Evolutionary conservation across 2,329 filamentous ascomycete species (phyloP).

Genomic region (Cordyceps cateniannulata): DNA sequence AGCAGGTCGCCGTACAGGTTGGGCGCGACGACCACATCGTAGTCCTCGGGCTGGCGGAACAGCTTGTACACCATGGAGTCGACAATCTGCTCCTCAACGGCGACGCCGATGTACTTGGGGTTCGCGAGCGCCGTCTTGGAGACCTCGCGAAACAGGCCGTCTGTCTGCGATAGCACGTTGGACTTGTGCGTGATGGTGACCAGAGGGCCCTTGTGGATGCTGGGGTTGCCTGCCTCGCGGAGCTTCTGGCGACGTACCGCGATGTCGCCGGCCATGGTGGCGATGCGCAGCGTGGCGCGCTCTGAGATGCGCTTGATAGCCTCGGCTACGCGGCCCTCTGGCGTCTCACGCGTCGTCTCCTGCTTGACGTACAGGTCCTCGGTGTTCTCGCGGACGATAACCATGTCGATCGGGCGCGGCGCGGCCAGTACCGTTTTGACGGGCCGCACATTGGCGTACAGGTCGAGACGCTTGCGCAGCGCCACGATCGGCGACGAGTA

Average conservation of each 20-base stretch:
- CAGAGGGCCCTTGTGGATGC: constrained; percentile 58
- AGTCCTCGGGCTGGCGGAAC: constrained; percentile 88
- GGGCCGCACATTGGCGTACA: constrained; percentile 95
- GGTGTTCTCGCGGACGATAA: constrained; percentile 98
- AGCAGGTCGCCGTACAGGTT: constrained; percentile 98
- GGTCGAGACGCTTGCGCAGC: constrained; percentile 86
- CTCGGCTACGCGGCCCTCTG: constrained; percentile 79
- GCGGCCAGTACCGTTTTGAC: constrained; percentile 75
- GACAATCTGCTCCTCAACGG: constrained; percentile 94
- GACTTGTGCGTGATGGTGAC: constrained; percentile 98
- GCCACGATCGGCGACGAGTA: constrained; percentile 97
- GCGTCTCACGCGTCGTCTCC: constrained; percentile 72
- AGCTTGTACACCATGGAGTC: constrained; percentile 99
- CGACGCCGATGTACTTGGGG: constrained; percentile 55
- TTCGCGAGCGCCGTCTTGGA: constrained; percentile 66
- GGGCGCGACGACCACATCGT: constrained; percentile 96
- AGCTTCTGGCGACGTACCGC: constrained; percentile 80
- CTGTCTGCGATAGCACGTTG: constrained; percentile 93
- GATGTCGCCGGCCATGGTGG: constrained; percentile 90
- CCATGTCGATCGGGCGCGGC: constrained; percentile 73
- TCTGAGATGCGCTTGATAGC: constrained; percentile 96
- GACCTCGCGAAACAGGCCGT: constrained; percentile 86
- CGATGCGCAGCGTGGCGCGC: constrained; percentile 77
- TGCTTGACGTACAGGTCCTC: constrained; percentile 98
- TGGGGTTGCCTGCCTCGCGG: constrained; percentile 47